phyloP scores from a whole-genome alignment of 192 early-diverging fungal species.

The Entomortierella beljakovae region DNA sequence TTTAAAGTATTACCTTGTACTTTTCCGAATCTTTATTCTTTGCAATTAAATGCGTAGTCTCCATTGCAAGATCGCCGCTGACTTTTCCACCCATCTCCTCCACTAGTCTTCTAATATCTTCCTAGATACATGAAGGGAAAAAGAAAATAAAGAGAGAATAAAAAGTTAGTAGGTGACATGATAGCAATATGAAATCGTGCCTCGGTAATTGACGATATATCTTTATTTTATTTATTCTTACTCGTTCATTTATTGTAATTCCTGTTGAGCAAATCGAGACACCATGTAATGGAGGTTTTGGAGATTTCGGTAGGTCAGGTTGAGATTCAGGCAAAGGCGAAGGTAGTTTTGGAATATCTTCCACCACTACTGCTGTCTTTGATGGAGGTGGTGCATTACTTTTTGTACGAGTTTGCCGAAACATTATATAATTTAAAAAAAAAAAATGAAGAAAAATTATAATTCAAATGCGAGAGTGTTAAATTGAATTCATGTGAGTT shows the following conservation, averaged over 20 bases:
- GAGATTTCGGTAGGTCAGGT: not conserved
- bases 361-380: not conserved
- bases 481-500: not conserved
- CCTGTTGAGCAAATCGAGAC: slow-evolving; percentile 26
- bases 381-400: not conserved
- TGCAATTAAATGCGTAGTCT: slow-evolving; percentile 28
- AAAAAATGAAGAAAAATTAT: not conserved
- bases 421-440: not conserved
- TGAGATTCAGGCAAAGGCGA: slow-evolving; percentile 6
- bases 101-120: slow-evolving; percentile 8
- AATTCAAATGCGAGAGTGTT: too few relatives aligned
- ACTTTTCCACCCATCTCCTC: slow-evolving; percentile 21
- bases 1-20: slow-evolving; percentile 14
- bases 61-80: slow-evolving; percentile 9
- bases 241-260: slow-evolving; percentile 13
- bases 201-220: not conserved
- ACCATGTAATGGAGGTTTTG: slow-evolving; percentile 1
- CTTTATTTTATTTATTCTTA: not conserved
- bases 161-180: too few relatives aligned
- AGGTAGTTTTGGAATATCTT: not conserved
- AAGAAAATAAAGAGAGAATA: not conserved
- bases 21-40: slow-evolving; percentile 20
- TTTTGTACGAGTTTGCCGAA: slow-evolving; percentile 22
- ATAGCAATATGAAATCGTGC: too few relatives aligned
- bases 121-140: slow-evolving; percentile 2